A percentile compares a stretch with the other conserved stretches of the same genome.
Conservation (phyloP, 1,139 yeast species). For the Yamadazyma dushanensis region DNA sequence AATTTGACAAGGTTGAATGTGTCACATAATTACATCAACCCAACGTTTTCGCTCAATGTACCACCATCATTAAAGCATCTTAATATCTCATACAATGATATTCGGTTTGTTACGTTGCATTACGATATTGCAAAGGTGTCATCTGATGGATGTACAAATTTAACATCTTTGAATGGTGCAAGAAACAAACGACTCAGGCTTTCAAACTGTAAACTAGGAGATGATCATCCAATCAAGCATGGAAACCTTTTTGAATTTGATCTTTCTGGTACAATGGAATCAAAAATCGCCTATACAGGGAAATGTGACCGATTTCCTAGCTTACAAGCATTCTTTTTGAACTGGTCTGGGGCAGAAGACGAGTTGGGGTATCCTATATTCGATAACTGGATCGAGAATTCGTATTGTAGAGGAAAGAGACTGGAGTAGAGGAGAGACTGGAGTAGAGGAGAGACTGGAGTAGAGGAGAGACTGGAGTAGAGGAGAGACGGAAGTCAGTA, state of each 20-base stretch:
- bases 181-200: constrained; percentile 18
- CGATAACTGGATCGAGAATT: constrained; percentile 14
- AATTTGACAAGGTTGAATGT: constrained; percentile 4
- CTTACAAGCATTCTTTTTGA: constrained; percentile 19
- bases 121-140: not conserved
- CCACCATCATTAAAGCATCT: not conserved
- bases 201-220: constrained; percentile 17
- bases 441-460: too few relatives aligned
- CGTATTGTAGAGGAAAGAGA: constrained; percentile 20
- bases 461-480: too few relatives aligned
- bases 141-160: constrained; percentile 12
- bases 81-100: not conserved
- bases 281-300: constrained; percentile 2
- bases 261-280: constrained; percentile 18
- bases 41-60: not conserved
- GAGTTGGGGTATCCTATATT: constrained; percentile 26
- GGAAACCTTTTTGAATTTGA: constrained; percentile 22
- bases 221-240: constrained; percentile 14
- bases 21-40: constrained; percentile 6
- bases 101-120: not conserved
- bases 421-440: constrained; percentile 16
- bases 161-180: constrained; percentile 19
- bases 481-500: too few relatives aligned
- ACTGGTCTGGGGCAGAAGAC: constrained; percentile 22
- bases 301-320: constrained; percentile 15